Evolutionary conservation across 75 land plant species (phyloP).

Genomic region (Picea sitchensis): DNA sequence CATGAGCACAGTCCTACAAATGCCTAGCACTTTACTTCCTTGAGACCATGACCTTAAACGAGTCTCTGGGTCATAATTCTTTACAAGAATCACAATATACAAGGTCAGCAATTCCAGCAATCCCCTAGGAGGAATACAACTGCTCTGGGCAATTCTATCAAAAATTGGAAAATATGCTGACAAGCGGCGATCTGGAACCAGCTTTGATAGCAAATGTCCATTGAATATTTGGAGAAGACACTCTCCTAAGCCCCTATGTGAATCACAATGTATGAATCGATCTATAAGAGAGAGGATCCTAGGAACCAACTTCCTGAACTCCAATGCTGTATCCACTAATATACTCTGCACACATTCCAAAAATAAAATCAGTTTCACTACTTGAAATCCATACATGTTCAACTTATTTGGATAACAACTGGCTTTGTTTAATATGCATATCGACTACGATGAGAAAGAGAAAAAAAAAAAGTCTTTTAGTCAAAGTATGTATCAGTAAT

Average conservation of each 20-base stretch:
- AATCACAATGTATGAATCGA: slow-evolving; percentile 57
- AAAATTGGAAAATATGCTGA: slow-evolving; percentile 78
- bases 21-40: slow-evolving; percentile 78
- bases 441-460: too few species aligned
- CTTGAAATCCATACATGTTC: background rate
- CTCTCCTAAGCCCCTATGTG: slow-evolving; percentile 67
- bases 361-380: too few species aligned
- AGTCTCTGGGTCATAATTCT: slow-evolving; percentile 53
- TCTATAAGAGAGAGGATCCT: slow-evolving; percentile 67
- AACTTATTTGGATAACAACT: background rate
- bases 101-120: slow-evolving; percentile 50
- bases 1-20: slow-evolving; percentile 78
- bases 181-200: slow-evolving; percentile 29
- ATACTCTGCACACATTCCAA: slow-evolving; percentile 21
- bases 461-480: too few species aligned
- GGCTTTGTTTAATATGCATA: too few species aligned
- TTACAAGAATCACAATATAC: slow-evolving; percentile 43
- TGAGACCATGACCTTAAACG: slow-evolving; percentile 70
- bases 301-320: slow-evolving; percentile 55
- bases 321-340: slow-evolving; percentile 46
- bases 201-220: slow-evolving; percentile 55
- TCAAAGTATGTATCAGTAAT: too few species aligned
- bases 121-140: slow-evolving; percentile 57
- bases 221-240: slow-evolving; percentile 69
- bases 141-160: slow-evolving; percentile 65